Percentiles rank a stretch among this genome's conserved stretches.
These are phyloP conservation scores for Drechslera avenae DNA, from an alignment of 2,329 filamentous ascomycete genomes.

Conservation along the genomic window DNA sequence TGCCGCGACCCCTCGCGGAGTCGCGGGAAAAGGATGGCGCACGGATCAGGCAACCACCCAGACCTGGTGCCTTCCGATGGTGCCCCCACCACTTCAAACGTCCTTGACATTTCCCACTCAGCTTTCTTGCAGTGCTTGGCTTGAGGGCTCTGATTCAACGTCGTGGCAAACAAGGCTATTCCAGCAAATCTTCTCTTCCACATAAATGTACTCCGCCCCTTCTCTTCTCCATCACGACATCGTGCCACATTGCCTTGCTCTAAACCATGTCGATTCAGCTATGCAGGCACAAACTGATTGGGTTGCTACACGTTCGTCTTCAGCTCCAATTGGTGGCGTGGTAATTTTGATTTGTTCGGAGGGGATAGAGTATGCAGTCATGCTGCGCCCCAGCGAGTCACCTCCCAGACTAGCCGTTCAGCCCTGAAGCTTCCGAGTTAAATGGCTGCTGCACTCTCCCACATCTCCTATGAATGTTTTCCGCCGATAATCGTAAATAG, in stretches of 20 bases:
- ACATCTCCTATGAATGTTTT: background rate
- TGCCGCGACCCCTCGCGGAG: constrained; percentile 14
- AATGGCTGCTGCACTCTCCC: background rate
- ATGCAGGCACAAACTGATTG: no score
- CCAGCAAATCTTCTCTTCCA: background rate
- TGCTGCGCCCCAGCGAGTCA: background rate
- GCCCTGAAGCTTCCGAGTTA: background rate
- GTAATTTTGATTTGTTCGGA: background rate
- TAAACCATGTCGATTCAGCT: background rate
- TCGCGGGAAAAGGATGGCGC: constrained; percentile 12
- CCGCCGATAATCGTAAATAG: no score
- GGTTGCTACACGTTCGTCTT: background rate
- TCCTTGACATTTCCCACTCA: background rate
- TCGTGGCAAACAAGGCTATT: no score
- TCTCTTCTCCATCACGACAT: no score
- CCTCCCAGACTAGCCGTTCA: no score
- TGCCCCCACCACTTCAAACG: constrained; percentile 3
- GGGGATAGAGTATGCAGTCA: background rate
- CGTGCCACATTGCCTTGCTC: no score
- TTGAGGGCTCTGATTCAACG: no score
- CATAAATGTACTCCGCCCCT: no score
- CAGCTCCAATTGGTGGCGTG: background rate
- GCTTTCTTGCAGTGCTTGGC: no score
- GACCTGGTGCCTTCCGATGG: constrained; percentile 1
- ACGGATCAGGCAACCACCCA: constrained; percentile 3